Evolutionary conservation across 1,284 basidiomycete genomes (phyloP).

Genomic region (Melampsora larici-populina): DNA sequence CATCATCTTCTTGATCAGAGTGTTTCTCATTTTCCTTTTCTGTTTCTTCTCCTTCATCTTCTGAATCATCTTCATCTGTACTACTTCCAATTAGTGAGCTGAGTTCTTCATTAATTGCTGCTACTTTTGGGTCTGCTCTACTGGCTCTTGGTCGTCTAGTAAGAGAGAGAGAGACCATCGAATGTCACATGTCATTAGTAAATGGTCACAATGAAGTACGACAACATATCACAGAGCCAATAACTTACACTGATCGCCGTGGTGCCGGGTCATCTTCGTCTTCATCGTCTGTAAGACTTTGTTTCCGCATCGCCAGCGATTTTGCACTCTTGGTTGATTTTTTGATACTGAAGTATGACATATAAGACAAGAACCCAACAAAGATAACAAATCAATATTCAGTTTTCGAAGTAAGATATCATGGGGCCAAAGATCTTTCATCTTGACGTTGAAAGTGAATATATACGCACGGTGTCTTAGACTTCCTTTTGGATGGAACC

Average conservation of each 20-base stretch:
- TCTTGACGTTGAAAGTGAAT: neutral
- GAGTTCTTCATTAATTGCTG: slow-evolving; percentile 22
- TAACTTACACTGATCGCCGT: slow-evolving; percentile 31
- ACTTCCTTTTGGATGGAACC: neutral
- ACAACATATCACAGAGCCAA: neutral
- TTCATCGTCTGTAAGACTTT: slow-evolving; percentile 16
- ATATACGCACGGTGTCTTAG: slow-evolving; percentile 28
- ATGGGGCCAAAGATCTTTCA: neutral
- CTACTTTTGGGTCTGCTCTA: slow-evolving; percentile 17
- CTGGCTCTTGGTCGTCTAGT: slow-evolving; percentile 25
- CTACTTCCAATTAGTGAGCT: slow-evolving; percentile 31
- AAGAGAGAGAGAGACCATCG: neutral
- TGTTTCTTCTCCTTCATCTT: slow-evolving; percentile 6
- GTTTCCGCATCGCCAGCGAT: slow-evolving; percentile 29
- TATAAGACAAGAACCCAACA: neutral
- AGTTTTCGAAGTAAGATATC: neutral
- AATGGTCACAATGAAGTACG: neutral
- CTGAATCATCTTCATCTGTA: slow-evolving; percentile 32
- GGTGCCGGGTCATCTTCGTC: slow-evolving; percentile 9
- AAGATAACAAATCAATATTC: neutral
- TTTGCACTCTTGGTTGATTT: slow-evolving; percentile 17
- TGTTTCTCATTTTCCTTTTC: slow-evolving; percentile 24
- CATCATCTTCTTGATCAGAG: neutral
- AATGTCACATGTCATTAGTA: neutral
- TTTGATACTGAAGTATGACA: slow-evolving; percentile 6